These are phyloP conservation scores for Hypoxylon fragiforme DNA, from an alignment of 495 filamentous ascomycete species.

Conservation along the genomic window DNA sequence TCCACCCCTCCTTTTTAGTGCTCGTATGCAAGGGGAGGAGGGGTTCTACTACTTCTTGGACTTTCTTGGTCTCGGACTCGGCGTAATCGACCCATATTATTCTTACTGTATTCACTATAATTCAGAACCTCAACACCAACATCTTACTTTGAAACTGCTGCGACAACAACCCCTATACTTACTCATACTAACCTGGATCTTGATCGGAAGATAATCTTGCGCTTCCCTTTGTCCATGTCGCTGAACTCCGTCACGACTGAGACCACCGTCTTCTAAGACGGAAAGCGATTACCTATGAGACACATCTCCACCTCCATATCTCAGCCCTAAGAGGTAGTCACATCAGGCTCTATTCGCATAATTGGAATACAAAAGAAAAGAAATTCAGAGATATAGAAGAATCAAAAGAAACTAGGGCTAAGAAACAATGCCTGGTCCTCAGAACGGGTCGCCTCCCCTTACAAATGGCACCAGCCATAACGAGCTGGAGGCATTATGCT, in stretches of 20 bases:
- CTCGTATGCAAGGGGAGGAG: not conserved
- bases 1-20: too few relatives aligned
- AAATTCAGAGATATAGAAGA: too few relatives aligned
- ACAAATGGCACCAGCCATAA: conserved; percentile 14
- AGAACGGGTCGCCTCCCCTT: conserved; percentile 15
- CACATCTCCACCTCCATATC: not conserved
- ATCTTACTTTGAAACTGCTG: not conserved
- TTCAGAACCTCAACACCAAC: too few relatives aligned
- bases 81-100: not conserved
- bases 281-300: not conserved
- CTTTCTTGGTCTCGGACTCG: not conserved
- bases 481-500: conserved; percentile 46
- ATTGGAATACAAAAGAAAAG: too few relatives aligned
- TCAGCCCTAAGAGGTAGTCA: too few relatives aligned
- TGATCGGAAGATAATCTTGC: too few relatives aligned
- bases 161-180: not conserved
- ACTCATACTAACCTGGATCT: not conserved
- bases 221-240: not conserved
- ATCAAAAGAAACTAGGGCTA: not conserved
- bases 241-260: not conserved
- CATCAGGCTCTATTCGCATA: too few relatives aligned
- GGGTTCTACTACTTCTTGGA: too few relatives aligned
- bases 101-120: not conserved
- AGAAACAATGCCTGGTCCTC: conserved; percentile 6
- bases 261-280: not conserved